phyloP scores from a whole-genome alignment of 108 stramenopile genomes.

The Nannochloropsis oceanica region DNA sequence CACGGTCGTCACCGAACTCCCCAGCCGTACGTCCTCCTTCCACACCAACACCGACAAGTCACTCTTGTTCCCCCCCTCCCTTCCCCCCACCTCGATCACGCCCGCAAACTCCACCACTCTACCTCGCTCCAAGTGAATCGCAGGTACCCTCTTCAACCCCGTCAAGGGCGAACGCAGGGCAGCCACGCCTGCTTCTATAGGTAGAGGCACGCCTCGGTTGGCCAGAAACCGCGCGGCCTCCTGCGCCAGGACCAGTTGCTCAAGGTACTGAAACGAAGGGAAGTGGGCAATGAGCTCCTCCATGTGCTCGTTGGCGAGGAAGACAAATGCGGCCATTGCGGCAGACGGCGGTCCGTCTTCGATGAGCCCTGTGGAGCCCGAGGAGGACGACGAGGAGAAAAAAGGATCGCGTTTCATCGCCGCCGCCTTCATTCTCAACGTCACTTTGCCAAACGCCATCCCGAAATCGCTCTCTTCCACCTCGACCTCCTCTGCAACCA shows the following conservation, averaged over 20 bases:
- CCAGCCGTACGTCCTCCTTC: not conserved
- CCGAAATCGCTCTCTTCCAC: not conserved
- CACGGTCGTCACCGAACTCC: not conserved
- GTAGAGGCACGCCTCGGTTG: not conserved
- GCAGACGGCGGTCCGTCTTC: not conserved
- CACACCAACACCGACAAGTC: not conserved
- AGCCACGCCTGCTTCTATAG: not conserved
- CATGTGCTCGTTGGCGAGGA: not conserved
- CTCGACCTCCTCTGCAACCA: not conserved
- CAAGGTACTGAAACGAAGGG: not conserved
- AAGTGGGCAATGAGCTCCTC: not conserved
- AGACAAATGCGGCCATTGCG: not conserved
- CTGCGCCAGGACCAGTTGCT: not conserved
- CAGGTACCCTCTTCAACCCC: not conserved
- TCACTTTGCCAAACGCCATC: not conserved
- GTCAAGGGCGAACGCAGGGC: not conserved
- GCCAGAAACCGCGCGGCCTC: not conserved
- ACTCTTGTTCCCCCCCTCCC: not conserved
- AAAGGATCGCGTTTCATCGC: not conserved
- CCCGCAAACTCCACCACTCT: not conserved
- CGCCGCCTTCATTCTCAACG: not conserved
- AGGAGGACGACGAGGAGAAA: not conserved
- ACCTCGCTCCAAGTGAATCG: not conserved
- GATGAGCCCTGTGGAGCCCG: not conserved
- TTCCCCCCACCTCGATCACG: not conserved